A percentile compares a stretch with the other conserved stretches of the same genome.
These are phyloP conservation scores for Clathrospora elynae DNA, from an alignment of 2,329 filamentous ascomycete species.

Conservation along the genomic window DNA sequence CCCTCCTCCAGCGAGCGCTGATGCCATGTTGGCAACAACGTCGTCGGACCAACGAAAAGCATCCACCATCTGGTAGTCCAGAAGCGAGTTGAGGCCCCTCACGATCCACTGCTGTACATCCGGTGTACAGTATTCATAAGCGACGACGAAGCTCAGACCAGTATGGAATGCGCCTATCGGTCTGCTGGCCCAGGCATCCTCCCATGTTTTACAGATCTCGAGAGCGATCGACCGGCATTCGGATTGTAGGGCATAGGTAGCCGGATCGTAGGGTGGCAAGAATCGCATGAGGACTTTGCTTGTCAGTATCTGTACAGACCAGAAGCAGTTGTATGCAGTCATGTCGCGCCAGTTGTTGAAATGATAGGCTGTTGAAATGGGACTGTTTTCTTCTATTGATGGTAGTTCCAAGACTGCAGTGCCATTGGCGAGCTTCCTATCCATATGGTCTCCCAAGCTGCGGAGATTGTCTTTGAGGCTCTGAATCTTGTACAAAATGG, in stretches of 20 bases:
- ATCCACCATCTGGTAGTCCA: conserved; percentile 34
- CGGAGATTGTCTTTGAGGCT: conserved; percentile 32
- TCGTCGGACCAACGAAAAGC: conserved; percentile 40
- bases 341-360: conserved; percentile 40
- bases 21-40: conserved; percentile 33
- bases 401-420: conserved; percentile 28
- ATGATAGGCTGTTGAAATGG: conserved; percentile 33
- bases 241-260: conserved; percentile 28
- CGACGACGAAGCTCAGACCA: conserved; percentile 40
- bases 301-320: conserved; percentile 39
- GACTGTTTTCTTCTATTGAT: conserved; percentile 23
- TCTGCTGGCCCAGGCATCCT: conserved; percentile 40
- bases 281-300: conserved; percentile 40
- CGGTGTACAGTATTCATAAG: conserved; percentile 36
- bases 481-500: conserved; percentile 32
- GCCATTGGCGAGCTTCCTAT: conserved; percentile 30
- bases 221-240: conserved; percentile 35
- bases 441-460: conserved; percentile 24
- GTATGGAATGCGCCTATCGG: conserved; percentile 43
- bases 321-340: conserved; percentile 41
- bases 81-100: conserved; percentile 31
- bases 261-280: conserved; percentile 30
- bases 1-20: conserved; percentile 35
- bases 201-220: conserved; percentile 45
- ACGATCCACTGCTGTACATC: conserved; percentile 38